Percentiles rank a stretch among this genome's conserved stretches.
Evolutionary conservation across 192 early-diverging fungal species (phyloP).

Genomic region (Fimicolochytrium jonesii): DNA sequence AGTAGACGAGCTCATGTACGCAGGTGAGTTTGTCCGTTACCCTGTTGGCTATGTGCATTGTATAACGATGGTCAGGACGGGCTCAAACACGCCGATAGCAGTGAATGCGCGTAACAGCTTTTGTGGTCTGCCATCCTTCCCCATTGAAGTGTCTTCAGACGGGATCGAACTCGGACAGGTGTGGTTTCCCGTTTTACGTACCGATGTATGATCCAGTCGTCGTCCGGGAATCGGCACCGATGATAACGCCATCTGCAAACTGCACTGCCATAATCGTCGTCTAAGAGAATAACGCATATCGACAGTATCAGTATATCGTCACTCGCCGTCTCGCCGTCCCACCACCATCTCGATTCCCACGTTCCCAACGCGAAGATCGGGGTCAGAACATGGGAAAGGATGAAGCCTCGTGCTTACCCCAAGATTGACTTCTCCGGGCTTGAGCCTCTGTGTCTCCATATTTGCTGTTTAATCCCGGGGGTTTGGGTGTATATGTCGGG

Average conservation of each 20-base stretch:
- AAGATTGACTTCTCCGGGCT: slow-evolving; percentile 92
- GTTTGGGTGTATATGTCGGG: no score
- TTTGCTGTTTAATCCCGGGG: background rate
- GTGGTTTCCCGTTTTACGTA: slow-evolving; percentile 1
- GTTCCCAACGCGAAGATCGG: background rate
- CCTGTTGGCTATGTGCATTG: slow-evolving; percentile 84
- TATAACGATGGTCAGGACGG: background rate
- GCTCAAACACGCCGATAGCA: no score
- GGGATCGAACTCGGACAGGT: background rate
- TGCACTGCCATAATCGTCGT: slow-evolving; percentile 96
- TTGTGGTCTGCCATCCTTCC: no score
- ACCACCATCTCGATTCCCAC: background rate
- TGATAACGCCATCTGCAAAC: slow-evolving; percentile 87
- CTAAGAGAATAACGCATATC: slow-evolving; percentile 35
- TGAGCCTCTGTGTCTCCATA: slow-evolving; percentile 42
- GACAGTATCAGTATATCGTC: background rate
- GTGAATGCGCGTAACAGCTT: no score
- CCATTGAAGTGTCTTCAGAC: background rate
- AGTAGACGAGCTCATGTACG: slow-evolving; percentile 93
- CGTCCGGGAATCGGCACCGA: slow-evolving; percentile 97
- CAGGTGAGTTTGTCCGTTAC: slow-evolving; percentile 97
- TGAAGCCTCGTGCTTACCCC: slow-evolving; percentile 63
- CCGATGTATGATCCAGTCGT: slow-evolving; percentile 93
- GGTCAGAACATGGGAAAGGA: background rate
- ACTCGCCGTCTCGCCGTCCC: background rate